A percentile compares a stretch with the other conserved stretches of the same genome.
Conservation (phyloP, 495 filamentous ascomycete genomes). For the Mytilinidion resinicola region DNA sequence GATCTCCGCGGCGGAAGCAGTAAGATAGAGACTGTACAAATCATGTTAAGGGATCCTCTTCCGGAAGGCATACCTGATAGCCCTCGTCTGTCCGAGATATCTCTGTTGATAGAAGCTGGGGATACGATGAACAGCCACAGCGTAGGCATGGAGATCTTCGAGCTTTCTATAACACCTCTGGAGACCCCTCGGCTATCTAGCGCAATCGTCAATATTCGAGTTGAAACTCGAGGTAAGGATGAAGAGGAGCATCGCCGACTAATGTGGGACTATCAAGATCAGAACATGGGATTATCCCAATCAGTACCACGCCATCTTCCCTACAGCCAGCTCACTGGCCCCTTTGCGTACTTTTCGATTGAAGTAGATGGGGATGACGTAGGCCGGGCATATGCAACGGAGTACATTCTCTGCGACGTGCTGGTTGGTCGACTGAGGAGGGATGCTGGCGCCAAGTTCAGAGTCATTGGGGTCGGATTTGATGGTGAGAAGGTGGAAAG, state of each 20-base stretch:
- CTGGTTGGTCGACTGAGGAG: background rate
- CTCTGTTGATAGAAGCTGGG: no score
- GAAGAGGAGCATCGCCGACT: conserved; percentile 18
- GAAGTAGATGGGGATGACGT: conserved; percentile 10
- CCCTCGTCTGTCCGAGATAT: no score
- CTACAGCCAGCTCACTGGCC: conserved; percentile 26
- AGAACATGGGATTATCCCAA: background rate
- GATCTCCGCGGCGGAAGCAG: no score
- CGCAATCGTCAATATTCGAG: background rate
- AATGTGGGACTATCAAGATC: conserved; percentile 6
- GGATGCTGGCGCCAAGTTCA: background rate
- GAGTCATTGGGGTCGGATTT: background rate
- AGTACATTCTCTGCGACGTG: conserved; percentile 9
- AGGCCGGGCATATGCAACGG: conserved; percentile 26
- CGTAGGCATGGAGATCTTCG: background rate
- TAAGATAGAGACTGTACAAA: no score
- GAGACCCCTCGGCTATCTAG: background rate
- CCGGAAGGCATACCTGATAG: no score
- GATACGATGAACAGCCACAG: background rate
- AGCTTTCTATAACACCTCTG: background rate
- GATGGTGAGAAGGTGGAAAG: background rate
- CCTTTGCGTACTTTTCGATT: conserved; percentile 24
- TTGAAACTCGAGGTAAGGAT: background rate
- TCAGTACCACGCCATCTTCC: background rate
- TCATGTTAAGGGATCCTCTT: background rate